These are phyloP conservation scores for Neofusicoccum kwambonambiense DNA, from an alignment of 2,329 filamentous ascomycete species.

Conservation along the genomic window DNA sequence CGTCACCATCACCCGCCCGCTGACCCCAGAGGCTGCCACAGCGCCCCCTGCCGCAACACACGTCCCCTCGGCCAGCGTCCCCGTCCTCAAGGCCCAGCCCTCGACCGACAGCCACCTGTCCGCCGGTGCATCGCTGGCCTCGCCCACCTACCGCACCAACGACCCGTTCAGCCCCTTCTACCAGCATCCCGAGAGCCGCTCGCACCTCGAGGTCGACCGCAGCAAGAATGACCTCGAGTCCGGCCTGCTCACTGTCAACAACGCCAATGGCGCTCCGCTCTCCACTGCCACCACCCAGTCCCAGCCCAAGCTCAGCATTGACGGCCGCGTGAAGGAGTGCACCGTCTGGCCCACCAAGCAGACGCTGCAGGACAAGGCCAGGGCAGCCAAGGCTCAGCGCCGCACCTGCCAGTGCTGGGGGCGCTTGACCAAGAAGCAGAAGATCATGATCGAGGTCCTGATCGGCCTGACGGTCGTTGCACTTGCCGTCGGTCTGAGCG, in stretches of 20 bases:
- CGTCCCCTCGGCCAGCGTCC: not conserved
- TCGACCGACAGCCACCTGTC: slow-evolving; percentile 12
- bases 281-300: slow-evolving; percentile 39
- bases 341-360: slow-evolving; percentile 53
- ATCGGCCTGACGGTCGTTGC: slow-evolving; percentile 47
- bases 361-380: slow-evolving; percentile 45
- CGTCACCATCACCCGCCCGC: slow-evolving; percentile 17
- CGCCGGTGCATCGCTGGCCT: not conserved
- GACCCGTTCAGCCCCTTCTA: slow-evolving; percentile 50
- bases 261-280: slow-evolving; percentile 35
- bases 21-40: slow-evolving; percentile 3
- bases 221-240: slow-evolving; percentile 24
- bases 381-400: slow-evolving; percentile 36
- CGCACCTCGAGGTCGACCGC: slow-evolving; percentile 17
- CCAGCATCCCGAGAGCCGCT: slow-evolving; percentile 41
- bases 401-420: slow-evolving; percentile 42
- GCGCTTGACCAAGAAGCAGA: slow-evolving; percentile 43
- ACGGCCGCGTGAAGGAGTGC: slow-evolving; percentile 48
- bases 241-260: slow-evolving; percentile 41
- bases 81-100: slow-evolving; percentile 8
- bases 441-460: slow-evolving; percentile 45
- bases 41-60: not conserved
- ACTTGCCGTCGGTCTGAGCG: slow-evolving; percentile 47
- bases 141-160: slow-evolving; percentile 29
- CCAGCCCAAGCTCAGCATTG: slow-evolving; percentile 41